Percentiles rank a stretch among this genome's conserved stretches.
Evolutionary conservation across 2,329 filamentous ascomycete species (phyloP).

Genomic region (Elsinoe fawcettii): DNA sequence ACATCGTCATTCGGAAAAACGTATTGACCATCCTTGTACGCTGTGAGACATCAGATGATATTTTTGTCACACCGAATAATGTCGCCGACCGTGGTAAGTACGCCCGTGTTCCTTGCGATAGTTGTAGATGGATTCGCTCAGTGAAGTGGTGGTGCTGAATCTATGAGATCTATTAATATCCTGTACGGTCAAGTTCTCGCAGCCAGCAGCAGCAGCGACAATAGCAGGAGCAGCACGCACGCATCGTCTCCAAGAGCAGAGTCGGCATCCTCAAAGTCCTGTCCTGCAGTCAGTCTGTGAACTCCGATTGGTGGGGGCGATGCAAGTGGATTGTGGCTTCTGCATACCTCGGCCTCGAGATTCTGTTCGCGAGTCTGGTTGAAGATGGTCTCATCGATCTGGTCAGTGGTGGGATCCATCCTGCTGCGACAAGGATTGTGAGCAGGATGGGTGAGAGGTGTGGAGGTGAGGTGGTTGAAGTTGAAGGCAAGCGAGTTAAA

Average conservation of each 20-base stretch:
- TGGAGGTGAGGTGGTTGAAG: neutral
- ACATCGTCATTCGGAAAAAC: constrained; percentile 36
- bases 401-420: constrained; percentile 15
- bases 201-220: neutral
- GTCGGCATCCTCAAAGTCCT: constrained; percentile 27
- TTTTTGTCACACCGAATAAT: neutral
- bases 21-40: constrained; percentile 35
- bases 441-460: neutral
- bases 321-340: constrained; percentile 7
- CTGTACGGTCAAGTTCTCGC: constrained; percentile 14
- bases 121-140: constrained; percentile 32
- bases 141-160: constrained; percentile 28
- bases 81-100: constrained; percentile 29
- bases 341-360: constrained; percentile 31
- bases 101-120: constrained; percentile 32
- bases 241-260: constrained; percentile 31
- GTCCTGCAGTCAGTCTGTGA: neutral
- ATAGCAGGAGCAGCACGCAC: constrained; percentile 21
- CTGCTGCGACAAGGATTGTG: neutral
- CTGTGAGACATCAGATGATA: constrained; percentile 18
- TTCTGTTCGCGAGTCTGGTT: constrained; percentile 29
- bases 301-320: neutral
- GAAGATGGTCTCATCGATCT: constrained; percentile 14
- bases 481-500: neutral
- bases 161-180: constrained; percentile 20